Conservation (phyloP, 768 basidiomycete species). For the Serendipita vermifera region DNA sequence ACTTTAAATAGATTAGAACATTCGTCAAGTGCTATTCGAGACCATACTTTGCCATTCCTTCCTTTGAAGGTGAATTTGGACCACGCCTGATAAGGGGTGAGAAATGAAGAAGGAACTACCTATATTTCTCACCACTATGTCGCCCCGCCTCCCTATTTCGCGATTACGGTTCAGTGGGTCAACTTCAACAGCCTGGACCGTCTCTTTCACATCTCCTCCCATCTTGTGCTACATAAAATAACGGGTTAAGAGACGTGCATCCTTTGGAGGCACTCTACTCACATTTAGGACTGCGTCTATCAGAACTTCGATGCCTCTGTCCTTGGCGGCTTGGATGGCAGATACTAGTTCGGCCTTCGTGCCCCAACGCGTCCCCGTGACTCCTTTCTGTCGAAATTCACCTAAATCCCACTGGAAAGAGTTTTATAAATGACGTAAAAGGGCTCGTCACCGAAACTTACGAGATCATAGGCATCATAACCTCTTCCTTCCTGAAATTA, state of each 20-base stretch:
- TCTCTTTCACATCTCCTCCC: constrained; percentile 68
- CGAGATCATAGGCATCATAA: constrained; percentile 79
- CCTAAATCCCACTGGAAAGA: constrained; percentile 66
- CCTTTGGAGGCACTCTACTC: constrained; percentile 19
- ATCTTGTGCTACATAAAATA: constrained; percentile 82
- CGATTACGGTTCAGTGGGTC: constrained; percentile 54
- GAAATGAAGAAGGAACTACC: no score
- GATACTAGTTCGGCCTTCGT: constrained; percentile 62
- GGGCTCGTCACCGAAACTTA: not conserved
- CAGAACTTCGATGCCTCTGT: constrained; percentile 57
- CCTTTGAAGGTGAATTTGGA: constrained; percentile 79
- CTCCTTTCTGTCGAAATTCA: constrained; percentile 67
- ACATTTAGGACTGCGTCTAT: constrained; percentile 89
- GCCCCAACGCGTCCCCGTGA: constrained; percentile 68
- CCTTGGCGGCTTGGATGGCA: constrained; percentile 55
- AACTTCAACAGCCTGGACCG: constrained; percentile 55
- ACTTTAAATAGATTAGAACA: constrained; percentile 29
- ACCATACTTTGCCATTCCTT: constrained; percentile 13
- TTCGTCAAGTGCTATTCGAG: not conserved
- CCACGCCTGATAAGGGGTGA: constrained; percentile 76
- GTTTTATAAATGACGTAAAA: not conserved
- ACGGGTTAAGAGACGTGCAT: no score
- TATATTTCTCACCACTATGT: no score
- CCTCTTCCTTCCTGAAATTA: constrained; percentile 48
- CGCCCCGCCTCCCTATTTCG: constrained; percentile 42